Conservation (phyloP, 2,329 filamentous ascomycete species). For the Hypoxylon sp. region DNA sequence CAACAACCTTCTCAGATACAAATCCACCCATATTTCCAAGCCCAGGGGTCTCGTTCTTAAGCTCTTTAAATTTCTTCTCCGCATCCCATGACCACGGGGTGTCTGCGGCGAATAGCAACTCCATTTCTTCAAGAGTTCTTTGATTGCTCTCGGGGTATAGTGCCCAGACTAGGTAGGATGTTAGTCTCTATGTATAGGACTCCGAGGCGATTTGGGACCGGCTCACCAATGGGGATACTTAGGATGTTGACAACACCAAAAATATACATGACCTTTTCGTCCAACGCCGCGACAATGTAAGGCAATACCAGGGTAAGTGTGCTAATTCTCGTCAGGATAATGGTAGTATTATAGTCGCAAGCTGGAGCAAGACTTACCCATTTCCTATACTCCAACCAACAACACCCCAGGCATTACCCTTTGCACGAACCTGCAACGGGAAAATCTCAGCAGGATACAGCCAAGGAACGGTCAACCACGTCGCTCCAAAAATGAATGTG, state of each 20-base stretch:
- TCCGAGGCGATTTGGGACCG: no score
- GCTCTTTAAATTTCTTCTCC: conserved; percentile 68
- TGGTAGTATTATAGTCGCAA: conserved; percentile 30
- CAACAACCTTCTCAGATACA: no score
- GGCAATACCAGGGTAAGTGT: conserved; percentile 35
- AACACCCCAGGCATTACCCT: conserved; percentile 79
- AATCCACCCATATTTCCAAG: no score
- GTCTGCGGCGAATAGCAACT: conserved; percentile 73
- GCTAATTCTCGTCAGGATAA: background rate
- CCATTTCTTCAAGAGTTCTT: conserved; percentile 78
- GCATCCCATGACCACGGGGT: conserved; percentile 77
- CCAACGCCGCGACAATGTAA: conserved; percentile 73
- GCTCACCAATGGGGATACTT: conserved; percentile 71
- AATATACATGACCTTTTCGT: conserved; percentile 78
- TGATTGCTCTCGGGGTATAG: conserved; percentile 79
- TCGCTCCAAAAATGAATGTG: conserved; percentile 70
- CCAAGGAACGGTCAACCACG: conserved; percentile 68
- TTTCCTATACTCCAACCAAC: conserved; percentile 81
- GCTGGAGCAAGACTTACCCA: conserved; percentile 59
- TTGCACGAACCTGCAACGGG: conserved; percentile 73
- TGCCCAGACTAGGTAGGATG: no score
- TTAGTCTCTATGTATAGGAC: no score
- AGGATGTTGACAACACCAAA: conserved; percentile 74
- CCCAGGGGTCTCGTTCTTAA: conserved; percentile 68
- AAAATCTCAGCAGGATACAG: conserved; percentile 78